Conservation (phyloP, 371 early-diverging fungal genomes). For the Chytridium lagenaria region DNA sequence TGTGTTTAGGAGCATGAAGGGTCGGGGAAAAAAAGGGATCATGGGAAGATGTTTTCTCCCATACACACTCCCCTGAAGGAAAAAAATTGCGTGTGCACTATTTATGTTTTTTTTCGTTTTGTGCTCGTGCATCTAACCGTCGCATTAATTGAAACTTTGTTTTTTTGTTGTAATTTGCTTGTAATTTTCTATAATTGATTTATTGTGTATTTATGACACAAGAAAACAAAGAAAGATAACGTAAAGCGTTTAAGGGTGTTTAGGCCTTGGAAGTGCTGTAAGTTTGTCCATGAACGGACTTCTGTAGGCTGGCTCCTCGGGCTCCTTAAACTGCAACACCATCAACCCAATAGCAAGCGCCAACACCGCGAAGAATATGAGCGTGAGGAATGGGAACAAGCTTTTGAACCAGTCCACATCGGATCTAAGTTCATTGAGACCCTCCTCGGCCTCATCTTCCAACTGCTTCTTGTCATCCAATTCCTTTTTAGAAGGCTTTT, state of each 20-base stretch:
- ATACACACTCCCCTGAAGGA: too few species aligned
- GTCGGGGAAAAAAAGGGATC: too few species aligned
- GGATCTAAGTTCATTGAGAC: slow-evolving; percentile 1
- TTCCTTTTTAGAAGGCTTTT: not conserved
- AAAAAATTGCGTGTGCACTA: too few species aligned
- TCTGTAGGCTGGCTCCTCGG: not conserved
- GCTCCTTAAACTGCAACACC: not conserved
- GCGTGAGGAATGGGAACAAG: not conserved
- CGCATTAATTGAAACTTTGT: too few species aligned
- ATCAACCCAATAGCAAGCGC: not conserved
- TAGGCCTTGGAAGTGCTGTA: not conserved
- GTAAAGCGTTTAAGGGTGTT: not conserved
- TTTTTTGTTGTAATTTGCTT: too few species aligned
- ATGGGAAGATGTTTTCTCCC: too few species aligned
- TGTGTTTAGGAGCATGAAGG: too few species aligned
- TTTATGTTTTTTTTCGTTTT: too few species aligned
- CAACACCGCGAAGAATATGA: not conserved
- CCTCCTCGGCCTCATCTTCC: slow-evolving; percentile 17
- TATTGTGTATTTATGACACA: too few species aligned
- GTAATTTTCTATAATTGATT: too few species aligned
- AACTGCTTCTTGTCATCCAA: slow-evolving; percentile 6
- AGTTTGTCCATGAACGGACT: not conserved
- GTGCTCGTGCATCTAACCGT: too few species aligned
- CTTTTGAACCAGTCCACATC: not conserved
- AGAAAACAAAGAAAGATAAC: too few species aligned